phyloP scores from a whole-genome alignment of 163 green algal species.

The Trebouxiophyceae sp. region DNA sequence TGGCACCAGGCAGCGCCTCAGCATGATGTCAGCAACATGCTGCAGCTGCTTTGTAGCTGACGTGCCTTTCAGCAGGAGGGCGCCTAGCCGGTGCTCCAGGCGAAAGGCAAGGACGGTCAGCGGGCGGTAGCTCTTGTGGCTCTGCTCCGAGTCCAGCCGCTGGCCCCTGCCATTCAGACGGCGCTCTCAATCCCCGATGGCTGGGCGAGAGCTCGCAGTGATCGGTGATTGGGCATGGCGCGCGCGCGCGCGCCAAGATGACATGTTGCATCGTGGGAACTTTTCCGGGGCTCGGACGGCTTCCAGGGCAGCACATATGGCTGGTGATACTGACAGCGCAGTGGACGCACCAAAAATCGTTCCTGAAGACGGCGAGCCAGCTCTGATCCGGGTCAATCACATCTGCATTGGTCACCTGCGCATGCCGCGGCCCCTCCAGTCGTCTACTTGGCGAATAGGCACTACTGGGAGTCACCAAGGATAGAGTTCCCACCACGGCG shows the following conservation, averaged over 20 bases:
- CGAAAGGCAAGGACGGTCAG: constrained; percentile 56
- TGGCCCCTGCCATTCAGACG: constrained; percentile 41
- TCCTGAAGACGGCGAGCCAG: constrained; percentile 25
- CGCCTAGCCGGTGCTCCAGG: neutral
- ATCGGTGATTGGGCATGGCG: no score
- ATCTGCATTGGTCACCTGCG: constrained; percentile 56
- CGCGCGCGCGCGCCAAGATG: no score
- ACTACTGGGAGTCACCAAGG: no score
- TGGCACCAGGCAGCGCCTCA: neutral
- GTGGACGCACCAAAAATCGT: constrained; percentile 61
- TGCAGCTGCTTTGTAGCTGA: neutral
- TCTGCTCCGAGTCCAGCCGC: constrained; percentile 40
- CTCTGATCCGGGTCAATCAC: constrained; percentile 31
- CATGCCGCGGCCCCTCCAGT: no score
- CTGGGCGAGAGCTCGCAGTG: no score
- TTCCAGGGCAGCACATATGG: no score
- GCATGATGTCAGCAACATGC: neutral
- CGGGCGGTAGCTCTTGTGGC: constrained; percentile 74
- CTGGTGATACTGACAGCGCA: neutral
- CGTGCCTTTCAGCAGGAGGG: constrained; percentile 15
- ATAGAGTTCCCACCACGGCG: constrained; percentile 43
- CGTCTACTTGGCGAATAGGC: no score
- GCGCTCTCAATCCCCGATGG: neutral
- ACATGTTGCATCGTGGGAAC: no score
- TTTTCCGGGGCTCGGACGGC: no score